phyloP scores from a whole-genome alignment of 352 stramenopile species.

The Phytopythium sindhum region DNA sequence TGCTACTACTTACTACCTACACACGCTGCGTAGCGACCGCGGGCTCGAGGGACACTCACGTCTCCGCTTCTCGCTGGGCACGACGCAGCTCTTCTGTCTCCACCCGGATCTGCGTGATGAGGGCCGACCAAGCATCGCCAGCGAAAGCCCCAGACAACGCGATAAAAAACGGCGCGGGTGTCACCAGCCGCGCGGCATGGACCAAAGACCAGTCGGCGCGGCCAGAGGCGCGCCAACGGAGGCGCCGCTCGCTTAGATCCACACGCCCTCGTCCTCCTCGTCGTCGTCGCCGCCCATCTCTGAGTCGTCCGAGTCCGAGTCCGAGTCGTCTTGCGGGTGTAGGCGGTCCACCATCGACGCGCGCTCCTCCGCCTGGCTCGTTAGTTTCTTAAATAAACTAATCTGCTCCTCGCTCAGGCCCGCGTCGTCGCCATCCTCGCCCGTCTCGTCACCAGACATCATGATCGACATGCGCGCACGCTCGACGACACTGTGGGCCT shows the following conservation, averaged over 20 bases:
- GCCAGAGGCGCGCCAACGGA: background rate
- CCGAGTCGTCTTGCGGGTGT: conserved; percentile 73
- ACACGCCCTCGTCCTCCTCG: conserved; percentile 70
- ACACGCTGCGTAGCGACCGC: background rate
- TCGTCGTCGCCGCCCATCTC: conserved; percentile 45
- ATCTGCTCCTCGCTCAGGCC: conserved; percentile 82
- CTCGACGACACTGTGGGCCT: conserved; percentile 82
- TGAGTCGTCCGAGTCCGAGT: conserved; percentile 74
- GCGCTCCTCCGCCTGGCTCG: conserved; percentile 79
- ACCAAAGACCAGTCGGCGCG: background rate
- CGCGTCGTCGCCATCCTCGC: conserved; percentile 48
- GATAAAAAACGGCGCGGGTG: conserved; percentile 1
- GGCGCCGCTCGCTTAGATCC: conserved; percentile 57
- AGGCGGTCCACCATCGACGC: conserved; percentile 81
- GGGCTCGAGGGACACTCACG: background rate
- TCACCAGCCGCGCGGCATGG: background rate
- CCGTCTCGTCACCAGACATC: conserved; percentile 64
- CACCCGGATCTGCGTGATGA: background rate
- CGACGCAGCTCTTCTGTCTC: background rate
- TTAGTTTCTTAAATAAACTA: conserved; percentile 92
- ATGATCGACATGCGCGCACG: conserved; percentile 85
- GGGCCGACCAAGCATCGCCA: background rate
- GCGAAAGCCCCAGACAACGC: background rate
- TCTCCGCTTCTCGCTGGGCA: background rate
- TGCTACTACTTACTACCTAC: conserved; percentile 4